Base-by-base conservation (phyloP, 352 stramenopile species). In the Globisporangium acanthophoron region DNA sequence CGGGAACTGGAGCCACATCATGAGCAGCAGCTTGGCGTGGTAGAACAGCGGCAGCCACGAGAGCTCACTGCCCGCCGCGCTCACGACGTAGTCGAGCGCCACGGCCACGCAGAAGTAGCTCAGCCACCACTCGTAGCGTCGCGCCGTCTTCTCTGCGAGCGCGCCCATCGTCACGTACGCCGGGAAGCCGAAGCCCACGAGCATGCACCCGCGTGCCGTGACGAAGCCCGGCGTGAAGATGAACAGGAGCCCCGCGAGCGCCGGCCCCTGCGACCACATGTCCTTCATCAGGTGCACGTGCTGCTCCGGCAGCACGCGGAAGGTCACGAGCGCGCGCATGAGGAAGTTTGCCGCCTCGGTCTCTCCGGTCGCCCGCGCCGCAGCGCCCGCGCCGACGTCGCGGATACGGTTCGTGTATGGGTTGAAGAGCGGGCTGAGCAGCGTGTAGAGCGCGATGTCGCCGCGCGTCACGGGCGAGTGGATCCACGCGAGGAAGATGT, bases 1-100 rank as follows among this genome's bases (percentile, higher is more conserved):
- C 40, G 87, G 87, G 61, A 96, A 93, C 66, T 96, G 87, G 13
- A 96, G 84, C 83, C 84, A 96, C 69, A 96, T 78, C 68, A 93
- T 80, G 40, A 82, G 61, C 24, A 92, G 56, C 60, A 96, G 55
- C 69, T 95, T 94, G n/a, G 53, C 65, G 63, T 96, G 87, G 59
- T 90, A 92, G 64, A 91, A 94, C 27, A 96, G 62, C 51, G 87
- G 87, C 31, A 96, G 64, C 87, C 87, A 96, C 52, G 59, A 70
- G 27, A 96, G 67, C 49, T 74, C 74, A 40, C 67, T 54, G 53
- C 62, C 73, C 20, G 92, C 57, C 27, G 78, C 66, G 2, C 67
- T 82, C 55, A 92, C 66, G 20, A 90, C 54, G 56, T 91, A 89
- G 64, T 95, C 79, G 11, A 73, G 65, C n/a, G 73, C 64, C 45